phyloP scores from a whole-genome alignment of 208 protist genomes.

The Leishmania guyanensis region DNA sequence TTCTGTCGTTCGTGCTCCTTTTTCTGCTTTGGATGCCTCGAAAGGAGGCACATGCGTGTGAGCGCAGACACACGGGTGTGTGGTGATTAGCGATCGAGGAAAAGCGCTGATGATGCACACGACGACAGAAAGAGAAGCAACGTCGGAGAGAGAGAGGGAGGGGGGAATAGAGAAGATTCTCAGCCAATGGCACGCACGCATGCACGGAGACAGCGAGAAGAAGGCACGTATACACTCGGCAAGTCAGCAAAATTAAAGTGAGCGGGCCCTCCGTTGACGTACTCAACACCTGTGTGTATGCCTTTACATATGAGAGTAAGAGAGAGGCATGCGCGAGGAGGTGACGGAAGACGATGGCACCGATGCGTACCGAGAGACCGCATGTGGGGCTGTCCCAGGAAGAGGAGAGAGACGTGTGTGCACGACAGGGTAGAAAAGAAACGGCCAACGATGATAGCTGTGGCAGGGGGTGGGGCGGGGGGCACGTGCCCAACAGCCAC shows the following conservation, averaged over 20 bases:
- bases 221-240: background rate
- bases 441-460: background rate
- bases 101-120: background rate
- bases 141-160: background rate
- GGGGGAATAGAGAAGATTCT: background rate
- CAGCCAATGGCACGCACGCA: background rate
- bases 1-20: background rate
- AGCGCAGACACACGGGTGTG: background rate
- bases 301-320: background rate
- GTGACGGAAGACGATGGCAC: background rate
- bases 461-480: background rate
- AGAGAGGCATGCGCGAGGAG: background rate
- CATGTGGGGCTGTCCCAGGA: background rate
- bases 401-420: background rate
- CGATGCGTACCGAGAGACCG: background rate
- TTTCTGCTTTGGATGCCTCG: background rate
- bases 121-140: background rate
- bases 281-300: background rate
- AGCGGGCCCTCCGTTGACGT: background rate
- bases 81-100: background rate
- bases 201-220: background rate
- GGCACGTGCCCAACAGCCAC: background rate
- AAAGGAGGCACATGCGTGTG: background rate
- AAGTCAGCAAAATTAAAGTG: background rate
- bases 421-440: background rate